Evolutionary conservation across 2,329 filamentous ascomycete species (phyloP), one percentile per base, ranked within the genome.

Genomic region (Penicillium fuscoglaucum): DNA sequence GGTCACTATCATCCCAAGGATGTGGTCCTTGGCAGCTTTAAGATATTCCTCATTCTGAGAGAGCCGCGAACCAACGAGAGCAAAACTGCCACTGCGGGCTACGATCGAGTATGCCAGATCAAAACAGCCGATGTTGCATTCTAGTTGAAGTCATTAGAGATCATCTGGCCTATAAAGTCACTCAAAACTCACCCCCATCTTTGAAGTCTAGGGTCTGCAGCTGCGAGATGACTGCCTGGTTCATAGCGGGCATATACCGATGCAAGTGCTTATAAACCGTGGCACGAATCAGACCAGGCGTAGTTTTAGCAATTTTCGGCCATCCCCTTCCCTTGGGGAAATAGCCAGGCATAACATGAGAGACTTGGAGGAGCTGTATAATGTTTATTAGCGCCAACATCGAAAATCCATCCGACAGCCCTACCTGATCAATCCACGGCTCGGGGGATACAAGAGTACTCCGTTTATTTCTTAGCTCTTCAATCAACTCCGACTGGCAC

Each of bases 261-360:
- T 66, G 56, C 37, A 67, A 28, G 5, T 65, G 51, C 28, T 65
- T 66, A 28, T 59, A 50, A 9, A 63, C 62, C 3, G 59, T 66
- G n/a, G 54, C 62, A 2, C 65, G 62, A 40, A 67, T 66, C 24
- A 67, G 10, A 12, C 65, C 65, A 1, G 65, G 62, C 12, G 63
- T 67, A 8, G 61, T 66, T 41, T 66, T 67, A 15, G 63, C 65
- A 40, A 67, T 64, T n/a, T 61, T 58, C n/a, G 65, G 65, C 65
- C 65, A 67, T 21, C 63, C 63, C 26, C 52, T 56, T 1, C 31
- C 63, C 10, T 51, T 51, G 5, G 58, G 65, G 17, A 67, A 67
- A 39, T 66, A 67, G 0, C 65, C 63, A 28, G 65, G 60, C 65
- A 67, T 70, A 61, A 83, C 82, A 4, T 67, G 55, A 1, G 83